Base-by-base conservation (phyloP, 2,329 filamentous ascomycete species). In the Lachnellula occidentalis region DNA sequence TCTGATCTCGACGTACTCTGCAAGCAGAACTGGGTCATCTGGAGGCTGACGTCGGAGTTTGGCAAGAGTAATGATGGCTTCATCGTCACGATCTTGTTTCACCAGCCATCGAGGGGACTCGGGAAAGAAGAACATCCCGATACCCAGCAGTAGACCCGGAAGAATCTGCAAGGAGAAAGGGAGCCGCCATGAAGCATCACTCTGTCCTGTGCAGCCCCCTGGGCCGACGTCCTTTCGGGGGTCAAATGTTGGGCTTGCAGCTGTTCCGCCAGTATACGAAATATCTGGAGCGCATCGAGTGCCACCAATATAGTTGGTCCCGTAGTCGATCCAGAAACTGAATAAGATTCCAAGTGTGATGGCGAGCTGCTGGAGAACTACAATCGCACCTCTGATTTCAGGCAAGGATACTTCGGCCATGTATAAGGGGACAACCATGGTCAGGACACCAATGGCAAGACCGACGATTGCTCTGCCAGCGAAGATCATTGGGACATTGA, bases 71-170 rank as follows among this genome's bases (percentile, higher is more conserved):
- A 66, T 61, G 19, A 75, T 71, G 1, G 76, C 78, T 62, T 84
- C 80, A 1, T 74, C 72, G 56, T 83, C 78, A 14, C 78, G 76
- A 53, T 74, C 74, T 64, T 81, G 76, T 63, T 80, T 74, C 19
- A 80, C 71, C 19, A 84, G 72, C 79, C 79, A 83, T 59, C 81
- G 72, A 1, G 81, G 81, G 1, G 74, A 78, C 68, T 79, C 81
- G 0, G 80, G 81, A 76, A 82, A 80, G 68, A 81, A 81, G 19
- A 81, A 54, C 73, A 83, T 82, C 27, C 80, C 79, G n/a, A 74
- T 64, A 7, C 74, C 75, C 5, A 84, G 72, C 14, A 80, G 61
- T n/a, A 80, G 63, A 2, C 78, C 79, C 2, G 79, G 79, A 0
- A 77, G 67, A 8, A 82, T 73, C 58, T 84, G 81, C 2, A 83